A percentile compares a stretch with the other conserved stretches of the same genome.
Conservation (phyloP, 257 asterid species). For the Solanum rostratum region DNA sequence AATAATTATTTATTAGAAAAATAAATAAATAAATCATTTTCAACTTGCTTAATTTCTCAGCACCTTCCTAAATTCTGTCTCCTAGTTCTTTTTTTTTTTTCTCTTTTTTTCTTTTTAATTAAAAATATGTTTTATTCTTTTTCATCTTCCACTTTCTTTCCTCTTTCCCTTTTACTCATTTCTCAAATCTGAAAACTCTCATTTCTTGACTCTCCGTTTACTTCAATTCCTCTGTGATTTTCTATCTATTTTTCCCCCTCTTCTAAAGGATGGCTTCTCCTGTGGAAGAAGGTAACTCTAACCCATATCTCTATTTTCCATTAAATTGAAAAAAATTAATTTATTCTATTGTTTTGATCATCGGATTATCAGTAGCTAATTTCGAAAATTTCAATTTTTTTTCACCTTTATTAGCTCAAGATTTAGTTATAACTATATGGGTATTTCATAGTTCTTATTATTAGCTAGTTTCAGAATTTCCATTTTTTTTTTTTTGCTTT, state of each 20-base stretch:
- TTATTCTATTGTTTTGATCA: not conserved
- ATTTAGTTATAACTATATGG: not conserved
- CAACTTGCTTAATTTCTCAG: not conserved
- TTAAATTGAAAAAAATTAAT: not conserved
- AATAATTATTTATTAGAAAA: not conserved
- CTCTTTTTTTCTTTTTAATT: not conserved
- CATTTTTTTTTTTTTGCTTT: not conserved
- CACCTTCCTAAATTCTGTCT: slow-evolving; percentile 22
- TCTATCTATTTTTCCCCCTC: not conserved
- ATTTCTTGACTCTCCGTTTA: not conserved
- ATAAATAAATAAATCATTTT: not conserved
- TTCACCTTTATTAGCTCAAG: not conserved
- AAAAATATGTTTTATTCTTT: not conserved
- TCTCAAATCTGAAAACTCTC: slow-evolving; percentile 7
- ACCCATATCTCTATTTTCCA: not conserved
- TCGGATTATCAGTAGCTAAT: not conserved
- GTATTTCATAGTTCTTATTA: not conserved
- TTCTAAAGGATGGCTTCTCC: slow-evolving; percentile 14
- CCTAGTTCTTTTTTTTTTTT: not conserved
- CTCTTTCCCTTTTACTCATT: not conserved
- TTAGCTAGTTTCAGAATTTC: too few species aligned
- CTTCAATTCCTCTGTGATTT: not conserved
- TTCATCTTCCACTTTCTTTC: slow-evolving; percentile 5
- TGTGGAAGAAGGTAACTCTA: slow-evolving; percentile 6
- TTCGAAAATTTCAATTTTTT: not conserved